Evolutionary conservation across 140 eudicot genomes (phyloP).

Genomic region (Artemisia princeps): DNA sequence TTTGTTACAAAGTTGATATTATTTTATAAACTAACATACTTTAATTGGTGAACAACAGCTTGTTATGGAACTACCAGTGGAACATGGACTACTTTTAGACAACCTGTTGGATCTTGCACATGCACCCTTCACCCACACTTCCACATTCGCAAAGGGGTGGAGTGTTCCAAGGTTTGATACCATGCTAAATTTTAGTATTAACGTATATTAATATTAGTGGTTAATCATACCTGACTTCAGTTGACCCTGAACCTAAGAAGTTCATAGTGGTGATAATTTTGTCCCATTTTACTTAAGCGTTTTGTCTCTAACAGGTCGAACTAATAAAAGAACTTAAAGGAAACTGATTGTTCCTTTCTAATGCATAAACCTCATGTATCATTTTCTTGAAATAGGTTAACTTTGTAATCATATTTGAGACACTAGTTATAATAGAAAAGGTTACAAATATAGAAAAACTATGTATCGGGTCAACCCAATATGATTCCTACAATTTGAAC

Average conservation of each 20-base stretch:
- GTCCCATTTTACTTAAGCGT: too few relatives aligned
- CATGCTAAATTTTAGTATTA: slow-evolving; percentile 1
- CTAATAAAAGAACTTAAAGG: too few relatives aligned
- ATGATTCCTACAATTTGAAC: background rate
- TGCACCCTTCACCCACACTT: slow-evolving; percentile 96
- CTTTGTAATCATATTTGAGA: too few relatives aligned
- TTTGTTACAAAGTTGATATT: background rate
- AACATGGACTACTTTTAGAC: slow-evolving; percentile 91
- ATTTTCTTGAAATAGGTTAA: too few relatives aligned
- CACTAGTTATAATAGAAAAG: too few relatives aligned
- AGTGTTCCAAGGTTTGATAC: slow-evolving; percentile 72
- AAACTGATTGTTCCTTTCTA: too few relatives aligned
- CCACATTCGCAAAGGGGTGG: slow-evolving; percentile 99
- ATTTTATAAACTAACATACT: background rate
- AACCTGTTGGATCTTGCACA: slow-evolving; percentile 96
- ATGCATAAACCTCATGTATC: too few relatives aligned
- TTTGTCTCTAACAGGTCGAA: too few relatives aligned
- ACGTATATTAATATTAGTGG: background rate
- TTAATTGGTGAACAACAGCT: slow-evolving; percentile 37
- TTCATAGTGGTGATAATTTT: too few relatives aligned
- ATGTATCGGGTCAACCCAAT: background rate
- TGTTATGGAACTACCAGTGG: slow-evolving; percentile 95
- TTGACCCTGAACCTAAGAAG: background rate
- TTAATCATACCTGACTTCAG: background rate
- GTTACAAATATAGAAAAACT: too few relatives aligned